These are phyloP conservation scores for Capillidium heterosporum DNA, from an alignment of 371 early-diverging fungal species.

Conservation along the genomic window DNA sequence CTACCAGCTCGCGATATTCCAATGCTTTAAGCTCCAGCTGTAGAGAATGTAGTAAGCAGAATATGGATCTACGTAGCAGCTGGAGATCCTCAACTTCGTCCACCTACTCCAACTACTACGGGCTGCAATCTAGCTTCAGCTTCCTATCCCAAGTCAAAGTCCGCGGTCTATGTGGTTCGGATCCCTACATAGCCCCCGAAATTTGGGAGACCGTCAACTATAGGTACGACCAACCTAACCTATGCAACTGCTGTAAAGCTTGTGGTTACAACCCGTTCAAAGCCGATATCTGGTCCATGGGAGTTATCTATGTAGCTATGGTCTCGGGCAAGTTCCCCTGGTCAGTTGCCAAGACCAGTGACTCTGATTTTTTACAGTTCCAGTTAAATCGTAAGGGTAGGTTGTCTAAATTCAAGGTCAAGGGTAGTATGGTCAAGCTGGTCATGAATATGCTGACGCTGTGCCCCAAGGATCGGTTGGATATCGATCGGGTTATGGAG, in stretches of 20 bases:
- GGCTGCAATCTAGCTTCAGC: not conserved
- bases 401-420: not conserved
- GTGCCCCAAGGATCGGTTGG: not conserved
- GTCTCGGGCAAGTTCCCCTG: constrained; percentile 20
- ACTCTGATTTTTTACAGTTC: constrained; percentile 8
- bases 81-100: not conserved
- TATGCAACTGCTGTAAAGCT: constrained; percentile 19
- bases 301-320: constrained; percentile 23
- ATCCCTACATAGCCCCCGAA: constrained; percentile 35
- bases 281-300: constrained; percentile 31
- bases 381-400: not conserved
- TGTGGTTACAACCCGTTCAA: constrained; percentile 21
- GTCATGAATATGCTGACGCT: not conserved
- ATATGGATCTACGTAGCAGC: too few species aligned
- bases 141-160: not conserved
- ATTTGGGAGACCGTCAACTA: constrained; percentile 12
- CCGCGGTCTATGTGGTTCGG: constrained; percentile 22
- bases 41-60: too few species aligned
- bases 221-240: not conserved
- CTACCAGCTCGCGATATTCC: not conserved
- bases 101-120: not conserved
- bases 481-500: constrained; percentile 1
- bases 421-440: not conserved
- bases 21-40: not conserved
- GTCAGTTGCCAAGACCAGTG: constrained; percentile 18